Evolutionary conservation across 2,329 filamentous ascomycete genomes (phyloP).

Genomic region (Juglanconis sp.): DNA sequence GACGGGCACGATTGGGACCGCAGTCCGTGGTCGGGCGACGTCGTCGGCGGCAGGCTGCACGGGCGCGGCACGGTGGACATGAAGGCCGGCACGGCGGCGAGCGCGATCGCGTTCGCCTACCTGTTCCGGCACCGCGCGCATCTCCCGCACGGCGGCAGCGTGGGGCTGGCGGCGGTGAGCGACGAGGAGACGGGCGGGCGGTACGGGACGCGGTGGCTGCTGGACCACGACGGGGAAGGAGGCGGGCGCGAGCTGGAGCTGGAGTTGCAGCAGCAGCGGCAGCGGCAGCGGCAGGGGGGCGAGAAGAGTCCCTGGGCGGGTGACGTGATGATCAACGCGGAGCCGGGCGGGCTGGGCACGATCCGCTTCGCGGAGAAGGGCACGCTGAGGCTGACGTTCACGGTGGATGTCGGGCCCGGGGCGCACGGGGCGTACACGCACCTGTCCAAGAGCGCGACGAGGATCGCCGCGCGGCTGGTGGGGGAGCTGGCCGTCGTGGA

Average conservation of each 20-base stretch:
- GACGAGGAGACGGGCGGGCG: constrained; percentile 39
- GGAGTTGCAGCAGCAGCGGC: too few relatives aligned
- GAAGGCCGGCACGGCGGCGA: constrained; percentile 40
- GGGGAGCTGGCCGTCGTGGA: constrained; percentile 10
- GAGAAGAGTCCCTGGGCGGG: constrained; percentile 32
- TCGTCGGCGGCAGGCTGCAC: constrained; percentile 29
- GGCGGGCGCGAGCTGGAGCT: constrained; percentile 26
- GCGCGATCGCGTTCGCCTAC: constrained; percentile 35
- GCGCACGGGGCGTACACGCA: constrained; percentile 39
- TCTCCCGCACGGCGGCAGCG: constrained; percentile 19
- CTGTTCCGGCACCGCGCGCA: constrained; percentile 23
- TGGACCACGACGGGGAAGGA: constrained; percentile 26
- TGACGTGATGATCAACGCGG: constrained; percentile 36
- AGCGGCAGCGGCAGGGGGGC: too few relatives aligned
- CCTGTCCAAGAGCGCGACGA: constrained; percentile 34
- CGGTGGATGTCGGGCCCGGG: constrained; percentile 26
- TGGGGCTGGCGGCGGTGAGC: constrained; percentile 31
- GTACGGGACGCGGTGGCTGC: constrained; percentile 33
- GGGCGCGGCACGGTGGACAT: constrained; percentile 40
- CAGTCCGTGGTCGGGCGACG: constrained; percentile 35
- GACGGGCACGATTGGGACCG: constrained; percentile 31
- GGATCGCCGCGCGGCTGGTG: constrained; percentile 26
- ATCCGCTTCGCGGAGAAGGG: constrained; percentile 41
- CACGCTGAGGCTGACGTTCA: constrained; percentile 36
- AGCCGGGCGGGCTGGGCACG: constrained; percentile 33